Conservation (phyloP, 768 basidiomycete genomes). For the Gloeophyllum trabeum region DNA sequence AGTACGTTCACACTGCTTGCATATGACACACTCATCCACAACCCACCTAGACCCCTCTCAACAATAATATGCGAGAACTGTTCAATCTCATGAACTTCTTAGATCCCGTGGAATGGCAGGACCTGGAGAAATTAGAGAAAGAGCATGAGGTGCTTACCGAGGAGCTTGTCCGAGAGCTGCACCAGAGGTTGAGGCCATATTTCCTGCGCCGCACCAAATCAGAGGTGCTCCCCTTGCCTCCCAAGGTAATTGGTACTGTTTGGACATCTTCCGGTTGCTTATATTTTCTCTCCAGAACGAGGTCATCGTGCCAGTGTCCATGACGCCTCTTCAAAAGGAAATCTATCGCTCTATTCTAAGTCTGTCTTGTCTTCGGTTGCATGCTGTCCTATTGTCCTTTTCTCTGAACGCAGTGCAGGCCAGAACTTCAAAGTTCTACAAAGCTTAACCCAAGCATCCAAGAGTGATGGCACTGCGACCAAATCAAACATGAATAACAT, state of each 20-base stretch:
- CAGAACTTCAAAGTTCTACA: constrained; percentile 61
- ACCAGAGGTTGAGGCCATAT: constrained; percentile 72
- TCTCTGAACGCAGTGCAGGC: too few species aligned
- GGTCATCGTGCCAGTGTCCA: constrained; percentile 84
- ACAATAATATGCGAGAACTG: constrained; percentile 93
- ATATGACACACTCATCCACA: neutral
- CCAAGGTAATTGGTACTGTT: constrained; percentile 47
- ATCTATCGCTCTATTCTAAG: constrained; percentile 82
- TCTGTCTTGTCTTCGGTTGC: constrained; percentile 24
- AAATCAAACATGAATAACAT: constrained; percentile 69
- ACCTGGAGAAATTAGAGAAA: constrained; percentile 64
- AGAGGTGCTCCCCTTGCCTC: constrained; percentile 85
- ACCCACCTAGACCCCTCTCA: constrained; percentile 66
- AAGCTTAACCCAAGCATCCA: constrained; percentile 37
- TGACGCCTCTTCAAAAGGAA: constrained; percentile 79
- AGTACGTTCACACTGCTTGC: constrained; percentile 24
- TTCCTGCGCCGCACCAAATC: constrained; percentile 91
- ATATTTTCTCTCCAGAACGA: constrained; percentile 47
- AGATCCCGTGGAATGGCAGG: constrained; percentile 62
- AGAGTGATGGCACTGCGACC: constrained; percentile 18
- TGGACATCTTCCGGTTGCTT: neutral
- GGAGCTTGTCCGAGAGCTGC: constrained; percentile 71
- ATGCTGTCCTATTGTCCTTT: too few species aligned
- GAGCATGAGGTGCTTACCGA: constrained; percentile 72
- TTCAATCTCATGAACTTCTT: constrained; percentile 98